A percentile compares a stretch with the other conserved stretches of the same genome.
phyloP scores from a whole-genome alignment of 2,329 filamentous ascomycete genomes.

The Trichoderma semiorbis region DNA sequence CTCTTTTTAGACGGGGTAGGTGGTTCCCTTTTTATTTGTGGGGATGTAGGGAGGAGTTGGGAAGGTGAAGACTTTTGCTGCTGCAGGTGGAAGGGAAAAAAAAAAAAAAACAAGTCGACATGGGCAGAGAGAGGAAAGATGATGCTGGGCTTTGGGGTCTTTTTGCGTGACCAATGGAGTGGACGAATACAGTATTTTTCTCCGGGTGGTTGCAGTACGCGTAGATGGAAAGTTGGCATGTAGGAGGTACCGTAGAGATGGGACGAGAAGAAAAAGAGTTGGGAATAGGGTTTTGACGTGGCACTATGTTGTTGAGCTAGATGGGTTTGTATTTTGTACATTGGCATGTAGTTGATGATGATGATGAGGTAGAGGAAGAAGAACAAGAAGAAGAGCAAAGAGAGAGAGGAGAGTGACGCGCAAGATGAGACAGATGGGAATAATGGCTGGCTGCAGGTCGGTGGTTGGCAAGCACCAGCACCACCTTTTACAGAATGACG shows the following conservation, averaged over 20 bases:
- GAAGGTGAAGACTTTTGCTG: not conserved
- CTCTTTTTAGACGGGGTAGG: not conserved
- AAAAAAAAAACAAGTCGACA: not conserved
- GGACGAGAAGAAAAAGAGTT: not conserved
- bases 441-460: not conserved
- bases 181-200: not conserved
- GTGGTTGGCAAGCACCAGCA: not conserved
- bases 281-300: not conserved
- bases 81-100: not conserved
- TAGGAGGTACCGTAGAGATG: not conserved
- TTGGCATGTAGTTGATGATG: not conserved
- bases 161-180: not conserved
- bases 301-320: not conserved
- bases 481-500: not conserved
- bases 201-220: not conserved
- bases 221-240: not conserved
- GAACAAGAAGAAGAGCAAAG: not conserved
- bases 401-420: not conserved
- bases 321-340: not conserved
- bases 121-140: not conserved
- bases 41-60: not conserved
- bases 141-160: not conserved
- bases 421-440: not conserved
- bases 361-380: not conserved
- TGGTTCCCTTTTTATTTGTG: not conserved